Percentiles rank a stretch among this genome's conserved stretches.
Conservation (phyloP, 805 yeast species). For the Lipomyces sp. region DNA sequence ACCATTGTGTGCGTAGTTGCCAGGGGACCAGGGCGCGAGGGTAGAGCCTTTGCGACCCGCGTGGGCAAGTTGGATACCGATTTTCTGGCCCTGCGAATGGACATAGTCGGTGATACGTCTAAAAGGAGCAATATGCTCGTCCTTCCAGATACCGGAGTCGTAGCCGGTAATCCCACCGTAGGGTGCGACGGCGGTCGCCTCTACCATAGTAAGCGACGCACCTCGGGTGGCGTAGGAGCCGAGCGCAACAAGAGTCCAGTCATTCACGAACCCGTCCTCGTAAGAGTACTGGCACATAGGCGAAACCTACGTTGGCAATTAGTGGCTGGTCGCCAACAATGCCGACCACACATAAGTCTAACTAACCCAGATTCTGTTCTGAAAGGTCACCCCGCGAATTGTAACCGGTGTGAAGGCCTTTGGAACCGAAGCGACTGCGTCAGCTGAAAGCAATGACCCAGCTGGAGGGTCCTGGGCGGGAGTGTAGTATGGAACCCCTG, state of each 20-base stretch:
- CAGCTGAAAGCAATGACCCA: slow-evolving; percentile 44
- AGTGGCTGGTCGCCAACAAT: slow-evolving; percentile 43
- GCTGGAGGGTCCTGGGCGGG: slow-evolving; percentile 47
- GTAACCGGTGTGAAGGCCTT: slow-evolving; percentile 52
- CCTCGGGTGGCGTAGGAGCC: slow-evolving; percentile 56
- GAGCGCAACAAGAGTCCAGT: slow-evolving; percentile 57
- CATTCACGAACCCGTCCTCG: slow-evolving; percentile 50
- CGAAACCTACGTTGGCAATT: slow-evolving; percentile 19
- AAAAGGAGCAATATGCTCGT: slow-evolving; percentile 53
- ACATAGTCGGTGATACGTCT: slow-evolving; percentile 51
- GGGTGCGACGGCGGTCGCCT: slow-evolving; percentile 52
- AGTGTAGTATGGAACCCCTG: slow-evolving; percentile 38
- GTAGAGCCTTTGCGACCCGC: slow-evolving; percentile 58
- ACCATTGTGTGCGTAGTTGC: slow-evolving; percentile 29
- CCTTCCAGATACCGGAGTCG: slow-evolving; percentile 58
- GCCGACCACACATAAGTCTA: slow-evolving; percentile 50
- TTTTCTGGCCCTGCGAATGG: slow-evolving; percentile 50
- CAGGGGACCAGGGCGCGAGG: slow-evolving; percentile 42
- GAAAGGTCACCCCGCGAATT: slow-evolving; percentile 50
- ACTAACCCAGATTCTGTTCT: slow-evolving; percentile 54
- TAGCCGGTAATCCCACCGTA: slow-evolving; percentile 53
- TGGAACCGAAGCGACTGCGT: slow-evolving; percentile 45
- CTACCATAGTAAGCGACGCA: slow-evolving; percentile 55
- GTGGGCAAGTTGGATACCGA: slow-evolving; percentile 62
- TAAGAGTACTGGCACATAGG: slow-evolving; percentile 55